Evolutionary conservation across 305 asterid species (phyloP).

Genomic region (Petunia hybrid): DNA sequence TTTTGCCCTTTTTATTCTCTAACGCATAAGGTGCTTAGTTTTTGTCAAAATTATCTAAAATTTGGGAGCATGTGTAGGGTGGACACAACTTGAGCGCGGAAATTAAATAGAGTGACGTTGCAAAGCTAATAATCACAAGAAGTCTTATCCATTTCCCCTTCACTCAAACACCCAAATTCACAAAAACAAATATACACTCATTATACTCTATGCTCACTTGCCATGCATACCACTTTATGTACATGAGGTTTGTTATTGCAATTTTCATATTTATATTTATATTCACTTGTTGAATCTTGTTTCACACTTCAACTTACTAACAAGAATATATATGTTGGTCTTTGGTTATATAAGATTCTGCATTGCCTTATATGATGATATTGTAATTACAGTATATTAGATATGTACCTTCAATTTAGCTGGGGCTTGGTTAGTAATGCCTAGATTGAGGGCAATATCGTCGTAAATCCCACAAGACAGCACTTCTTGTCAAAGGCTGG

Average conservation of each 20-base stretch:
- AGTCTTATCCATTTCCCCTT: slow-evolving; percentile 30
- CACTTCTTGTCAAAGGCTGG: too few species aligned
- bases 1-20: too few species aligned
- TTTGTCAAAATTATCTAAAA: too few species aligned
- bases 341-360: neutral
- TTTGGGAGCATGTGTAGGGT: too few species aligned
- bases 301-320: neutral
- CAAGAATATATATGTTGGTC: neutral
- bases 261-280: neutral
- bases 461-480: neutral
- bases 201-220: neutral
- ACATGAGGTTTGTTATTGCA: slow-evolving; percentile 27
- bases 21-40: too few species aligned
- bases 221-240: neutral
- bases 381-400: neutral
- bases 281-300: slow-evolving; percentile 1
- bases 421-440: neutral
- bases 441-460: neutral
- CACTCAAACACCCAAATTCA: slow-evolving; percentile 27
- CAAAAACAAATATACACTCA: neutral
- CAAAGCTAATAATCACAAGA: slow-evolving; percentile 29
- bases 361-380: neutral
- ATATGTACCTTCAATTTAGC: neutral
- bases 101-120: slow-evolving; percentile 30
- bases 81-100: too few species aligned